Conservation (phyloP, 2,329 filamentous ascomycete species). For the Colletotrichum sp. region DNA sequence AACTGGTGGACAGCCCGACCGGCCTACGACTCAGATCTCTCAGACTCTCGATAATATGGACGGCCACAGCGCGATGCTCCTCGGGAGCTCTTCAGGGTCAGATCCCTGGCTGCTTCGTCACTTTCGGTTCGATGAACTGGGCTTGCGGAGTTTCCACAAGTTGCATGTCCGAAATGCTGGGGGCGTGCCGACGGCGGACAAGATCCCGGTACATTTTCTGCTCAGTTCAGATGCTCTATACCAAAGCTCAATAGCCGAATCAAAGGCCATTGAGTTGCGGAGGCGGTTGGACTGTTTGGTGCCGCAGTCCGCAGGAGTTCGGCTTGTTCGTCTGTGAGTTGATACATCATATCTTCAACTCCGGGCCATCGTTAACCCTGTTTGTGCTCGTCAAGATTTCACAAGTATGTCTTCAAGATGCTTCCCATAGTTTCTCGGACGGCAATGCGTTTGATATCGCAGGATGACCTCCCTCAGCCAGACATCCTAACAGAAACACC, state of each 20-base stretch:
- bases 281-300: neutral
- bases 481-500: neutral
- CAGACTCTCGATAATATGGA: conserved; percentile 32
- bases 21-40: conserved; percentile 16
- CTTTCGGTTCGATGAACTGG: conserved; percentile 38
- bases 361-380: neutral
- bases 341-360: neutral
- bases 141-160: conserved; percentile 36
- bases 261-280: neutral
- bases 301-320: neutral
- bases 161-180: conserved; percentile 41
- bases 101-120: conserved; percentile 39
- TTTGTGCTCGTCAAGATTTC: neutral
- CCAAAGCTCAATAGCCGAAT: no score
- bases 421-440: neutral
- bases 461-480: neutral
- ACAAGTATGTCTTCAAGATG: neutral
- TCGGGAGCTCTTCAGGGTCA: conserved; percentile 35
- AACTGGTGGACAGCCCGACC: neutral
- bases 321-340: neutral
- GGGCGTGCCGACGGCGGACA: conserved; percentile 35
- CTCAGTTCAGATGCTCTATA: conserved; percentile 12
- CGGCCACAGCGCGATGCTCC: conserved; percentile 31
- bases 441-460: neutral
- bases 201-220: conserved; percentile 35